Evolutionary conservation across 176 grass and related monocot species (phyloP).

Genomic region (Lolium rigidum): DNA sequence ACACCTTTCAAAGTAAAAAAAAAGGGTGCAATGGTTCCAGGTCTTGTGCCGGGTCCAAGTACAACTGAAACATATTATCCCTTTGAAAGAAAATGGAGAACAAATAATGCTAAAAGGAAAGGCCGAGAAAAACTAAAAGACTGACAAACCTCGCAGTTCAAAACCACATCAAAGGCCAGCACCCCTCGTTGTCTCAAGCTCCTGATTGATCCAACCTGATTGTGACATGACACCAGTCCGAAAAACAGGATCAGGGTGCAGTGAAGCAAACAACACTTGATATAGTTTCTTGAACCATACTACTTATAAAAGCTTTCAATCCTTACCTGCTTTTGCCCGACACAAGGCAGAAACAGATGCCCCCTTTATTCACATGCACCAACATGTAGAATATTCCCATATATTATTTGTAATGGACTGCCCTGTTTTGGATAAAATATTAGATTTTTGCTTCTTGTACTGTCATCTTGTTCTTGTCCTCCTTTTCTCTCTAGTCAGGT

Average conservation of each 20-base stretch:
- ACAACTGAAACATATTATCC: too few species aligned
- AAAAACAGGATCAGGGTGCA: slow-evolving; percentile 26
- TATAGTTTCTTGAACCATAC: slow-evolving; percentile 7
- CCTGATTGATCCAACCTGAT: slow-evolving; percentile 26
- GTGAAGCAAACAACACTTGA: slow-evolving; percentile 3
- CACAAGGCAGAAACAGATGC: slow-evolving; percentile 17
- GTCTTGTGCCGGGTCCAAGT: too few species aligned
- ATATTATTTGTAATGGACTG: slow-evolving; percentile 12
- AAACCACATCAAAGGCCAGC: too few species aligned
- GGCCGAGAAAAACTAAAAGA: too few species aligned
- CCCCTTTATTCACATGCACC: slow-evolving; percentile 27
- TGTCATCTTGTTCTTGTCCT: slow-evolving; percentile 19
- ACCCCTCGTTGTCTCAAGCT: neutral
- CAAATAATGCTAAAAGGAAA: too few species aligned
- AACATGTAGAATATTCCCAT: slow-evolving; percentile 29
- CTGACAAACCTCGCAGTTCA: too few species aligned
- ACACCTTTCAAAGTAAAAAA: neutral
- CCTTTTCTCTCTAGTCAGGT: neutral
- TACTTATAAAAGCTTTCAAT: neutral
- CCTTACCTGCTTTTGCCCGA: slow-evolving; percentile 6
- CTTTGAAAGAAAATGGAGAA: too few species aligned
- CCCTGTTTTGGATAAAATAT: neutral
- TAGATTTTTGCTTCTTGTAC: slow-evolving; percentile 22
- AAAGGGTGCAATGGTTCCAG: too few species aligned
- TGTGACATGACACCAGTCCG: neutral